Conservation (phyloP, 1,284 basidiomycete species). For the Phylloporus sp. region DNA sequence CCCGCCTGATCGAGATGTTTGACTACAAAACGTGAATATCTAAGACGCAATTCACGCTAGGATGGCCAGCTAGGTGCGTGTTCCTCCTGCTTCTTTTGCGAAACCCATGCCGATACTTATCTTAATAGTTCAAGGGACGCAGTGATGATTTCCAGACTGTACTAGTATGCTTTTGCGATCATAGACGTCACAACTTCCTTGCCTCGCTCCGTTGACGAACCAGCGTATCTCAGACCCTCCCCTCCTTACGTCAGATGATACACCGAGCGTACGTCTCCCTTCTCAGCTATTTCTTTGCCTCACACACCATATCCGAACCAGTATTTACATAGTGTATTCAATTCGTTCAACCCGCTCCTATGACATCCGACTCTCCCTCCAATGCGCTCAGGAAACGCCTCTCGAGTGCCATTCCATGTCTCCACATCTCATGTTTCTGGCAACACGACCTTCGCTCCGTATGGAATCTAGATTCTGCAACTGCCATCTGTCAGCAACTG, state of each 20-base stretch:
- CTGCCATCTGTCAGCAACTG: slow-evolving; percentile 73
- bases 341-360: slow-evolving; percentile 54
- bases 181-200: slow-evolving; percentile 96
- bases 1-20: slow-evolving; percentile 85
- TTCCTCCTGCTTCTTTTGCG: slow-evolving; percentile 11
- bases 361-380: slow-evolving; percentile 40
- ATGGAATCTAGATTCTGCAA: slow-evolving; percentile 78
- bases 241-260: slow-evolving; percentile 95
- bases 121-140: slow-evolving; percentile 82
- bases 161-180: slow-evolving; percentile 82
- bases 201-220: slow-evolving; percentile 91
- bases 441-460: slow-evolving; percentile 92
- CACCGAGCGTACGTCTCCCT: slow-evolving; percentile 68
- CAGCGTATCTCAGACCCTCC: slow-evolving; percentile 90
- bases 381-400: slow-evolving; percentile 47
- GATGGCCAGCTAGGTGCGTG: slow-evolving; percentile 95
- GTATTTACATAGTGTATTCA: slow-evolving; percentile 96
- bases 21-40: slow-evolving; percentile 86
- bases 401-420: slow-evolving; percentile 41
- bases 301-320: slow-evolving; percentile 39
- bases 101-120: slow-evolving; percentile 8
- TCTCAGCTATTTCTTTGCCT: slow-evolving; percentile 17
- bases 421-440: slow-evolving; percentile 93
- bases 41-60: slow-evolving; percentile 90
- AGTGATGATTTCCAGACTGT: slow-evolving; percentile 89